A percentile compares a stretch with the other conserved stretches of the same genome.
These are phyloP conservation scores for Fomitopsis schrenkii DNA, from an alignment of 1,284 basidiomycete genomes.

Conservation along the genomic window DNA sequence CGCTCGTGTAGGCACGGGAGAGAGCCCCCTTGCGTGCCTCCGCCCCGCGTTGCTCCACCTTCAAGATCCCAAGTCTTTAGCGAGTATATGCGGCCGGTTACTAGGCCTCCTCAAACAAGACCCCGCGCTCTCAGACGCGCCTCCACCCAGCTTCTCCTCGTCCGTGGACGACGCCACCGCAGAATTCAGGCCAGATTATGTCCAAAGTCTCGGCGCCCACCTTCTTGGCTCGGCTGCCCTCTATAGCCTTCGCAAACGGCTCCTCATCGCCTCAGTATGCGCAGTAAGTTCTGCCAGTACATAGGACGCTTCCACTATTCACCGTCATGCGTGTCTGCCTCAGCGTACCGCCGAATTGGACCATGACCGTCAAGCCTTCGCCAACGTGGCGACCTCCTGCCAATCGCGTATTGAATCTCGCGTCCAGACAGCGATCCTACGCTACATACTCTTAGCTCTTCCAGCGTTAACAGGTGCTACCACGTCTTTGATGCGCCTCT, in stretches of 20 bases:
- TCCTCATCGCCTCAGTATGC: slow-evolving; percentile 57
- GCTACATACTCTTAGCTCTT: slow-evolving; percentile 41
- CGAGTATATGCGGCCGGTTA: slow-evolving; percentile 40
- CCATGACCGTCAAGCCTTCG: background rate
- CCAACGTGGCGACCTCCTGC: slow-evolving; percentile 30
- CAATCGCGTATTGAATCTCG: slow-evolving; percentile 49
- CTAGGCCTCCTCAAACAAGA: slow-evolving; percentile 36
- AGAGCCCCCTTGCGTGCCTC: slow-evolving; percentile 47
- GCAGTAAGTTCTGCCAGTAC: slow-evolving; percentile 45
- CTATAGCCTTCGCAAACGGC: slow-evolving; percentile 47
- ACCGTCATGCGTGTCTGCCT: background rate
- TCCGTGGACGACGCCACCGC: slow-evolving; percentile 23
- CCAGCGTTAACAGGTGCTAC: background rate
- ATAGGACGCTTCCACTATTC: background rate
- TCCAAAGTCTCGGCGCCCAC: slow-evolving; percentile 46
- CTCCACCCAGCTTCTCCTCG: slow-evolving; percentile 26
- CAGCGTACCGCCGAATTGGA: background rate
- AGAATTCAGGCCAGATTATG: slow-evolving; percentile 40
- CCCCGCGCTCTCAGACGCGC: slow-evolving; percentile 30
- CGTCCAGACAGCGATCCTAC: slow-evolving; percentile 50
- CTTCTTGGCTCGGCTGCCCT: slow-evolving; percentile 59
- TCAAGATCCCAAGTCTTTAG: slow-evolving; percentile 29
- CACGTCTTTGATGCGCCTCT: background rate
- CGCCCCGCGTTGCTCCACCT: slow-evolving; percentile 50
- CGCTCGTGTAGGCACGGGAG: slow-evolving; percentile 33